Base-by-base conservation (phyloP, 2,329 filamentous ascomycete species). In the Sporothrix humicola region DNA sequence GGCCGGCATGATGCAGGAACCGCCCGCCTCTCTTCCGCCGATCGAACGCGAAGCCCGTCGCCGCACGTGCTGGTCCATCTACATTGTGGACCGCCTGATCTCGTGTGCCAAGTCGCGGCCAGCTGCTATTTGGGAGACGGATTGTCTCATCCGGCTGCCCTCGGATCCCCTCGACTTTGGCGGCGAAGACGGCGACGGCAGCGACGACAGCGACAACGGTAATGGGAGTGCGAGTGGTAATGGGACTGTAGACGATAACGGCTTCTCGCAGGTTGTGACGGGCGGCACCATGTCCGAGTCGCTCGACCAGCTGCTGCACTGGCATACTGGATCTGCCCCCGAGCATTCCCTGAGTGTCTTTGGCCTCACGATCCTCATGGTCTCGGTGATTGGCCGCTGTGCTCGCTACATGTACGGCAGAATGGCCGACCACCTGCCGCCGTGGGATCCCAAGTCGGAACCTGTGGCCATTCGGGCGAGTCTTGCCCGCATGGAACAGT, bases 291-390 rank as follows among this genome's bases (percentile, higher is more conserved):
- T 58, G 54, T 8, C 20, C 7, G 54, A 26, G 20, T 26, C n/a
- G 7, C 54, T 58, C 12, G 54, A 58, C 54, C 54, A 58, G 12
- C 54, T 58, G 2, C 54, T 58, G 20, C 15, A 58, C 54, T 58
- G 54, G n/a, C 54, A 58, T n/a, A 58, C 54, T 2, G 54, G 20
- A 1, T 23, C n/a, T 5, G 10, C 54, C 9, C n/a, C 54, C 2
- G 9, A n/a, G 20, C 20, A 23, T 10, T 31, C 54, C 15, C 54
- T 58, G 4, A 26, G 54, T 20, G 54, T 26, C 54, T 58, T 58
- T 58, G 54, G 54, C n/a, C 54, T 58, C n/a, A 58, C 54, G n/a
- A 58, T 58, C 23, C 54, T 58, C 54, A 58, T 58, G 54, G 54
- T 58, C 2, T 58, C 54, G 20, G 54, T 58, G 3, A 23, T 58